Percentiles rank a stretch among this genome's conserved stretches.
These are phyloP conservation scores for Acer yangbiense DNA, from an alignment of 345 rosid species.

Conservation along the genomic window DNA sequence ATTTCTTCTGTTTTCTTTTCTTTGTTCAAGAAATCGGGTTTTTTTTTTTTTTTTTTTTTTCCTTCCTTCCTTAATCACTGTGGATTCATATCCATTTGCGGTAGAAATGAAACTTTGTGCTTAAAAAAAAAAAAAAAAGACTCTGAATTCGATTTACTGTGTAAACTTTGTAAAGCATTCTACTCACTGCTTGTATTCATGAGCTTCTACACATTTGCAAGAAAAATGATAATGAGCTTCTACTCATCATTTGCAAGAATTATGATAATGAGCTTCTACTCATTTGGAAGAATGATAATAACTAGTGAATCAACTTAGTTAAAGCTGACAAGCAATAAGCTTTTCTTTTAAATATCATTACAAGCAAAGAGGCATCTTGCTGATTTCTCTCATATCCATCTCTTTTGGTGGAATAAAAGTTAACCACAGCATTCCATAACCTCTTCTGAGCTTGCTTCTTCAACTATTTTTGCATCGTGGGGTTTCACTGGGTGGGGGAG, in stretches of 20 bases:
- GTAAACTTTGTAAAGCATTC: background rate
- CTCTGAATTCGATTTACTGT: too few species aligned
- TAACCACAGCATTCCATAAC: too few species aligned
- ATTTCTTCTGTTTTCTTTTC: background rate
- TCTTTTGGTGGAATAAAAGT: background rate
- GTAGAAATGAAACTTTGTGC: background rate
- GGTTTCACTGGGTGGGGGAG: conserved; percentile 61
- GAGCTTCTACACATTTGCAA: too few species aligned
- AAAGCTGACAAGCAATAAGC: background rate
- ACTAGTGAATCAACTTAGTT: background rate
- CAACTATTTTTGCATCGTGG: conserved; percentile 41
- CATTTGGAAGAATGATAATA: background rate
- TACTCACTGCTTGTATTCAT: too few species aligned
- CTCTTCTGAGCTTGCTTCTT: background rate
- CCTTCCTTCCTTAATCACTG: background rate
- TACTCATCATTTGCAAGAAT: background rate
- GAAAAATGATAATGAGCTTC: too few species aligned
- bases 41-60: too few species aligned
- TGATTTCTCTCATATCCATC: background rate
- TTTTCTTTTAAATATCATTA: background rate
- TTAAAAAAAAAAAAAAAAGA: too few species aligned
- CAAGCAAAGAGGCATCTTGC: background rate
- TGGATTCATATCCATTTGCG: too few species aligned
- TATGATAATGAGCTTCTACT: background rate
- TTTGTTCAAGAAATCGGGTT: background rate